phyloP scores from a whole-genome alignment of 2,329 filamentous ascomycete genomes.

The Verruconis gallopava region DNA sequence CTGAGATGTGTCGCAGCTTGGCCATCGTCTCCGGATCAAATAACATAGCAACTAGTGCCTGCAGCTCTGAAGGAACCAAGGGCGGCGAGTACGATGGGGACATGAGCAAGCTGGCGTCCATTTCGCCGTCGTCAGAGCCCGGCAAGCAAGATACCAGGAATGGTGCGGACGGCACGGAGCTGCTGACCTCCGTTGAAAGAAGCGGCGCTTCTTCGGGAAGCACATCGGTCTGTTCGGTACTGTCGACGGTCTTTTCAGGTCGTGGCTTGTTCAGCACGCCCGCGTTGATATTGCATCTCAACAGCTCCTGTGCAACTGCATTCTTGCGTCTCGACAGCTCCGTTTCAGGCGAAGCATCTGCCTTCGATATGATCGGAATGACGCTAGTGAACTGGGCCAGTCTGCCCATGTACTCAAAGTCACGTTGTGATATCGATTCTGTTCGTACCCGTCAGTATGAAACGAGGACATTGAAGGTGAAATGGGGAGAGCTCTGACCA shows the following conservation, averaged over 20 bases:
- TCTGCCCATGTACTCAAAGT: slow-evolving; percentile 58
- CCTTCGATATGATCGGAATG: slow-evolving; percentile 66
- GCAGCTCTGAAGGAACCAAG: slow-evolving; percentile 62
- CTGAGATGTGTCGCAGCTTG: slow-evolving; percentile 70
- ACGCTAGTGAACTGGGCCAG: slow-evolving; percentile 68
- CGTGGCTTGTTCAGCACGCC: background rate
- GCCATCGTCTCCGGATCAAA: slow-evolving; percentile 68
- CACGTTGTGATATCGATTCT: slow-evolving; percentile 20
- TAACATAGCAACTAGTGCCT: slow-evolving; percentile 53
- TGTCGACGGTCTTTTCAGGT: slow-evolving; percentile 2
- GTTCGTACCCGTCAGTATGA: slow-evolving; percentile 17
- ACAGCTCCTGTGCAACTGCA: slow-evolving; percentile 23
- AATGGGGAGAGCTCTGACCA: slow-evolving; percentile 38
- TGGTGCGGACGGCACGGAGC: slow-evolving; percentile 28
- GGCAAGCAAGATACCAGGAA: slow-evolving; percentile 69
- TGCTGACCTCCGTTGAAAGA: background rate
- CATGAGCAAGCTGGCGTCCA: slow-evolving; percentile 93
- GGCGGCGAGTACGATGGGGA: slow-evolving; percentile 80
- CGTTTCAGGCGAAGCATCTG: slow-evolving; percentile 46
- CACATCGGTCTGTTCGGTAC: background rate
- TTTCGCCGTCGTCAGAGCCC: slow-evolving; percentile 60
- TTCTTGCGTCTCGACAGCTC: slow-evolving; percentile 18
- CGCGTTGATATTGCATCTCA: slow-evolving; percentile 15
- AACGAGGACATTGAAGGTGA: slow-evolving; percentile 1
- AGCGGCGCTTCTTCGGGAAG: background rate